Conservation (phyloP, 1,139 yeast genomes). For the Suhomyces taliae region DNA sequence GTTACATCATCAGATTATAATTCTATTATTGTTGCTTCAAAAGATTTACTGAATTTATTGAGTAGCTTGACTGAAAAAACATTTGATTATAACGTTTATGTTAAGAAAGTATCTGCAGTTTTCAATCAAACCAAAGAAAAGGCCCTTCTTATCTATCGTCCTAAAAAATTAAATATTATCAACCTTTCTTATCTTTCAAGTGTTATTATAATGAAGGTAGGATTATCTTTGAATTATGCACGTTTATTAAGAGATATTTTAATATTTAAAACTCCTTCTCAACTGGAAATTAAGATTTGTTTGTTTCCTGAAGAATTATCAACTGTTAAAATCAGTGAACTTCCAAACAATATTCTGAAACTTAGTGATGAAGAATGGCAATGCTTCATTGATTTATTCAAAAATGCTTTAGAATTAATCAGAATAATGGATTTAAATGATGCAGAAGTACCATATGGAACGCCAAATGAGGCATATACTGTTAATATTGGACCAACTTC, state of each 20-base stretch:
- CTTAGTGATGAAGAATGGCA: conserved; percentile 14
- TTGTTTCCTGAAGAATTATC: conserved; percentile 1
- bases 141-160: conserved; percentile 1
- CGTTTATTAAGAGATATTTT: conserved; percentile 1
- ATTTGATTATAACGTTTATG: conserved; percentile 3
- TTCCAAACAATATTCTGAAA: background rate
- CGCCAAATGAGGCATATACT: background rate
- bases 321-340: background rate
- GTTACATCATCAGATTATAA: conserved; percentile 4
- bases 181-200: conserved; percentile 4
- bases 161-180: conserved; percentile 1
- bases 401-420: conserved; percentile 15
- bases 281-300: background rate
- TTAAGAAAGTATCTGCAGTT: background rate
- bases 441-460: background rate
- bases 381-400: conserved; percentile 18
- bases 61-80: conserved; percentile 1
- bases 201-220: conserved; percentile 1
- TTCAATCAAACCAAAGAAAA: background rate
- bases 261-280: background rate
- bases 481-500: conserved; percentile 9
- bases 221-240: conserved; percentile 3
- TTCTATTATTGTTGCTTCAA: conserved; percentile 5
- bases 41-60: conserved; percentile 3
- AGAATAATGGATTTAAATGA: conserved; percentile 27